Evolutionary conservation across 768 basidiomycete species (phyloP).

Genomic region (Serendipita vermifera): DNA sequence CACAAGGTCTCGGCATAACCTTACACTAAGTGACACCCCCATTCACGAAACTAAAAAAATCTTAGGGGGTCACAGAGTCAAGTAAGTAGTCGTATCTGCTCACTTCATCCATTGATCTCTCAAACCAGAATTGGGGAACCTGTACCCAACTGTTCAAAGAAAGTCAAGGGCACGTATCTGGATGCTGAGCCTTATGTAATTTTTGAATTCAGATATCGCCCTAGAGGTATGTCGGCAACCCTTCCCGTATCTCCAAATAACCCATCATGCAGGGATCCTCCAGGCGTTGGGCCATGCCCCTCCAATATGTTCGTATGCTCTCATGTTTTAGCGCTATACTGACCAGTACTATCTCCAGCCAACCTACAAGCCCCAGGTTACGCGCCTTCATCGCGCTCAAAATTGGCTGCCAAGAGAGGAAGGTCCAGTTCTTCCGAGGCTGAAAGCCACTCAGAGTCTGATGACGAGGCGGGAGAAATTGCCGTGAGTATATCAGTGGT

Average conservation of each 20-base stretch:
- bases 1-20: too few species aligned
- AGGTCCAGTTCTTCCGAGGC: neutral
- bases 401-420: neutral
- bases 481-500: neutral
- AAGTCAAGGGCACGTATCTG: neutral
- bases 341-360: too few species aligned
- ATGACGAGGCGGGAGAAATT: neutral
- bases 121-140: neutral
- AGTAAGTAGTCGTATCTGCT: too few species aligned
- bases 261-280: neutral
- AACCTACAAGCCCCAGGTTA: too few species aligned
- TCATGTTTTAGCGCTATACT: too few species aligned
- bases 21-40: neutral
- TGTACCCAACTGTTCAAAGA: neutral
- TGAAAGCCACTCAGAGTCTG: neutral
- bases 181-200: neutral
- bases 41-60: neutral
- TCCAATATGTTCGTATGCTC: too few species aligned
- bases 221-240: neutral
- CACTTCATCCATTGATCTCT: too few species aligned
- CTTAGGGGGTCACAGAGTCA: neutral
- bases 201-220: neutral
- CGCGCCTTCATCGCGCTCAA: neutral
- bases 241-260: neutral
- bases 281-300: neutral